phyloP scores from a whole-genome alignment of 805 yeast genomes.

The Pichia kluyveri region DNA sequence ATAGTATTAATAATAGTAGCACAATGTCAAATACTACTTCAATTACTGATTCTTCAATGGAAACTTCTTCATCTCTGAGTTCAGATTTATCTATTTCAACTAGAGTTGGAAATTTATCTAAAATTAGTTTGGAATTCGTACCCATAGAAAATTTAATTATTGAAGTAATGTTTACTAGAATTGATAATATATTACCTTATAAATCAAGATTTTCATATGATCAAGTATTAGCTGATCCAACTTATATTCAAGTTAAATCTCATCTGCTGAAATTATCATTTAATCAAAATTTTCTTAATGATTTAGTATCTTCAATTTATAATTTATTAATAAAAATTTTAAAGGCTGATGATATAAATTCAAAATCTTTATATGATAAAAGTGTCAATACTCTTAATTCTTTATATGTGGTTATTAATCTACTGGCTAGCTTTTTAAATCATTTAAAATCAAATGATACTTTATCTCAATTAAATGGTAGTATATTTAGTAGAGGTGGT shows the following conservation, averaged over 20 bases:
- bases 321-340: constrained; percentile 7
- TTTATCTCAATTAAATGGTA: neutral
- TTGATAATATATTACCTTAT: constrained; percentile 28
- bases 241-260: constrained; percentile 25
- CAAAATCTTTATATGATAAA: constrained; percentile 8
- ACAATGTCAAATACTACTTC: neutral
- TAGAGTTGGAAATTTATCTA: neutral
- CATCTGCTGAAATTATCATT: constrained; percentile 26
- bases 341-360: neutral
- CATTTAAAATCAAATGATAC: constrained; percentile 1
- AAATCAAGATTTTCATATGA: constrained; percentile 27
- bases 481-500: neutral
- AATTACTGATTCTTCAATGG: neutral
- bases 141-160: constrained; percentile 14
- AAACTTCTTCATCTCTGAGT: neutral
- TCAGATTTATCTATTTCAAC: neutral
- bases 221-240: constrained; percentile 30
- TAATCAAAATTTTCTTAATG: constrained; percentile 19
- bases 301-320: constrained; percentile 18
- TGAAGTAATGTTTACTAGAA: constrained; percentile 26
- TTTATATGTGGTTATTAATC: neutral
- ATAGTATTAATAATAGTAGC: neutral
- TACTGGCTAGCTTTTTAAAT: constrained; percentile 16
- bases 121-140: neutral
- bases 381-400: constrained; percentile 14